phyloP scores from a whole-genome alignment of 2,329 filamentous ascomycete species.

The Hypoxylon sp. region DNA sequence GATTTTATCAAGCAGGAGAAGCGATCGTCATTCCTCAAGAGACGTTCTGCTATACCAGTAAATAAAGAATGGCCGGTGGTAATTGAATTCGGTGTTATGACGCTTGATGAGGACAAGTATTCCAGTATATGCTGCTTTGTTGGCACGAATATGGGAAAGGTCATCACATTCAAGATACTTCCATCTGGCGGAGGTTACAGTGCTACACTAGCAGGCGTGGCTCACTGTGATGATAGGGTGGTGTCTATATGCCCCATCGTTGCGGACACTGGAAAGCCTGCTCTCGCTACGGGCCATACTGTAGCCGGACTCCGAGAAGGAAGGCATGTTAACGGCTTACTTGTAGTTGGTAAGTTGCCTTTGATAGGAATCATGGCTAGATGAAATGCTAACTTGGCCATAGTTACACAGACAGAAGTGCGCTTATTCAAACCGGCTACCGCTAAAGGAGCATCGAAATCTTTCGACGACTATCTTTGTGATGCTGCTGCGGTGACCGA shows the following conservation, averaged over 20 bases:
- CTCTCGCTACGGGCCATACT: conserved; percentile 78
- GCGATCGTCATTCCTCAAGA: conserved; percentile 77
- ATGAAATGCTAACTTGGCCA: conserved; percentile 47
- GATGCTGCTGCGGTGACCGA: conserved; percentile 83
- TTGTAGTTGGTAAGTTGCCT: conserved; percentile 75
- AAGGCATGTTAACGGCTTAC: conserved; percentile 79
- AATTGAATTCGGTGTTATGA: conserved; percentile 94
- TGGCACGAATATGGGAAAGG: conserved; percentile 85
- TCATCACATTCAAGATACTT: conserved; percentile 91
- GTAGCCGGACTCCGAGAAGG: conserved; percentile 85
- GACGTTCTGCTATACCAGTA: conserved; percentile 62
- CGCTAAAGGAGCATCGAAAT: conserved; percentile 90
- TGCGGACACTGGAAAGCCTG: conserved; percentile 80
- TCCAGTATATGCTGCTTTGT: conserved; percentile 95
- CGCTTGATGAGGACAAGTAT: conserved; percentile 91
- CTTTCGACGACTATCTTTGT: conserved; percentile 86
- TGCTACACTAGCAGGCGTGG: conserved; percentile 77
- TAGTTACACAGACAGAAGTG: conserved; percentile 78
- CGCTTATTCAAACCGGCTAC: conserved; percentile 88
- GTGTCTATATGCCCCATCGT: conserved; percentile 85
- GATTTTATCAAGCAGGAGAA: conserved; percentile 85
- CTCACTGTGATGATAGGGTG: conserved; percentile 75
- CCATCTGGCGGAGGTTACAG: conserved; percentile 81
- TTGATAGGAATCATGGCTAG: not conserved
- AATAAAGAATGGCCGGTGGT: conserved; percentile 80